These are phyloP conservation scores for Quercus gilva DNA, from an alignment of 306 rosid genomes.

Conservation along the genomic window DNA sequence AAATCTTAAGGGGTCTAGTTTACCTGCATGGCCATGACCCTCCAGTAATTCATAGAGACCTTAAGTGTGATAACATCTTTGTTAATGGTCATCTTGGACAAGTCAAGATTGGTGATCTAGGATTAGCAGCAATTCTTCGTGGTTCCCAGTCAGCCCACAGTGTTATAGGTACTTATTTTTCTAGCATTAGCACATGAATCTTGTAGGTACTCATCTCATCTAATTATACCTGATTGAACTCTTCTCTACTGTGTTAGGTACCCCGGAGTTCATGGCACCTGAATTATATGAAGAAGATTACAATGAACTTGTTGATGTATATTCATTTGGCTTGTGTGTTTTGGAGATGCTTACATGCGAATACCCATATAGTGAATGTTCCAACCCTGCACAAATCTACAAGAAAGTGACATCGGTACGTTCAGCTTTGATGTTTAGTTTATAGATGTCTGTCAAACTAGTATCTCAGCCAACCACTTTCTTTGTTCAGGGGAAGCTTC, in stretches of 20 bases:
- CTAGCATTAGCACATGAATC: slow-evolving; percentile 1
- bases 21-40: slow-evolving; percentile 79
- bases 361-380: slow-evolving; percentile 79
- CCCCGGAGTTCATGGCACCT: slow-evolving; percentile 98
- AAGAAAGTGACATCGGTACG: slow-evolving; percentile 90
- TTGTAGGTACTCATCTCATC: slow-evolving; percentile 2
- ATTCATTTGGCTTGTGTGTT: slow-evolving; percentile 95
- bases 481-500: slow-evolving; percentile 74
- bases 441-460: neutral
- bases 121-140: slow-evolving; percentile 76
- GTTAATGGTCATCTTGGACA: slow-evolving; percentile 95
- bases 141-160: slow-evolving; percentile 78
- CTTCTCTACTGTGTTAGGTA: slow-evolving; percentile 44
- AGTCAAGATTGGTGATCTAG: slow-evolving; percentile 89
- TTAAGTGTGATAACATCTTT: slow-evolving; percentile 86
- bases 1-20: slow-evolving; percentile 73
- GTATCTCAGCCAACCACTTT: slow-evolving; percentile 18
- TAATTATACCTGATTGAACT: neutral
- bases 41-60: slow-evolving; percentile 87
- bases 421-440: slow-evolving; percentile 6
- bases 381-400: slow-evolving; percentile 89
- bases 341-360: slow-evolving; percentile 85
- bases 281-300: slow-evolving; percentile 86
- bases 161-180: slow-evolving; percentile 63
- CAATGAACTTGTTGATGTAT: slow-evolving; percentile 91